phyloP scores from a whole-genome alignment of 768 basidiomycete species.

The Lactifluus hygrophoroides region DNA sequence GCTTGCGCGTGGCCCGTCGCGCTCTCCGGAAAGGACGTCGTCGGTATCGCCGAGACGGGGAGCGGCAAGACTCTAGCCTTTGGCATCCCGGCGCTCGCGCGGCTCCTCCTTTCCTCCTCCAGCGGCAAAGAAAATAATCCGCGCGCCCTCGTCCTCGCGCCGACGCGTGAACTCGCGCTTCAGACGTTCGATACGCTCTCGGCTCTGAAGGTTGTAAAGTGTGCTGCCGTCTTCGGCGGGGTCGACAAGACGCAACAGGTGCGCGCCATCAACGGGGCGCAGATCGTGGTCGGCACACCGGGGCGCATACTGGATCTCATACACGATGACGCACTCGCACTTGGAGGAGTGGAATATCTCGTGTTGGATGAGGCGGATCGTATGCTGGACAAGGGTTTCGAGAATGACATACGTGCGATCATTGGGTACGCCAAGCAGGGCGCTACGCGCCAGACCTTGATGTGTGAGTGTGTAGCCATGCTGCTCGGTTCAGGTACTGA shows the following conservation, averaged over 20 bases:
- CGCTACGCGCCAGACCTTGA: slow-evolving; percentile 78
- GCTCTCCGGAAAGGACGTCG: slow-evolving; percentile 73
- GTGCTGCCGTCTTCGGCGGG: slow-evolving; percentile 92
- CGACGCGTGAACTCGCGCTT: slow-evolving; percentile 92
- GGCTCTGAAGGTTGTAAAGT: slow-evolving; percentile 64
- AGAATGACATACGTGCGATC: slow-evolving; percentile 92
- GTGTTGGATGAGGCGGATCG: slow-evolving; percentile 97
- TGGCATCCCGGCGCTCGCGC: slow-evolving; percentile 80
- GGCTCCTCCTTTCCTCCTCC: slow-evolving; percentile 43
- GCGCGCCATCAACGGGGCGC: slow-evolving; percentile 51
- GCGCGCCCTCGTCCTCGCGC: slow-evolving; percentile 72
- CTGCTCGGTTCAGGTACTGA: not conserved
- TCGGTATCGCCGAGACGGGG: slow-evolving; percentile 96
- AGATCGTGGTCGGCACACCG: slow-evolving; percentile 92
- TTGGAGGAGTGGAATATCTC: slow-evolving; percentile 83
- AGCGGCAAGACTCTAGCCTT: slow-evolving; percentile 97
- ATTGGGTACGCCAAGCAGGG: slow-evolving; percentile 65
- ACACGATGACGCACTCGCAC: slow-evolving; percentile 75
- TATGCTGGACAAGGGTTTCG: slow-evolving; percentile 97
- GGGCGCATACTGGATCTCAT: slow-evolving; percentile 91
- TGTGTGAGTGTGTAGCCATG: slow-evolving; percentile 53
- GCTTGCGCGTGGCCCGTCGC: slow-evolving; percentile 91
- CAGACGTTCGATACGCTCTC: slow-evolving; percentile 86
- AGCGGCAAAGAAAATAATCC: slow-evolving; percentile 27
- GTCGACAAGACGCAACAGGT: slow-evolving; percentile 83